Conservation (phyloP, 495 filamentous ascomycete species). For the Penicillium malachiteum region DNA sequence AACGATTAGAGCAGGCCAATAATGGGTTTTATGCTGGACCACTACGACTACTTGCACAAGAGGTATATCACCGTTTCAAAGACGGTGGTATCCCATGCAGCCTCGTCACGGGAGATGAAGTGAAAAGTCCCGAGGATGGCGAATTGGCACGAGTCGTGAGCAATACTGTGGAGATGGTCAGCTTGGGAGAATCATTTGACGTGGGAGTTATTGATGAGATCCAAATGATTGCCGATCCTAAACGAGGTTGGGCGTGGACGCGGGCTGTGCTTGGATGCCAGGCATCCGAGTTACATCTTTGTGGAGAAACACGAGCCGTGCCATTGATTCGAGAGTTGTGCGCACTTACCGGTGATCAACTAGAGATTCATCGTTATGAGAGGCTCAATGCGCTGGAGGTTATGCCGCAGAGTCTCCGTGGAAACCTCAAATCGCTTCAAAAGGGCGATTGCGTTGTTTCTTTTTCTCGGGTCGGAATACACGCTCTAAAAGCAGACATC, state of each 20-base stretch:
- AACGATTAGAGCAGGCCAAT: conserved; percentile 73
- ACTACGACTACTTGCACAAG: conserved; percentile 85
- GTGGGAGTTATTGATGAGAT: conserved; percentile 98
- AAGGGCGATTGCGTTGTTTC: conserved; percentile 90
- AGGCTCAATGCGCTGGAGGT: conserved; percentile 75
- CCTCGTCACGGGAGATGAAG: conserved; percentile 90
- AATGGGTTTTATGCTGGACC: conserved; percentile 90
- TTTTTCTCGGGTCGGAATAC: conserved; percentile 80
- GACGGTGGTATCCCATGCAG: conserved; percentile 71
- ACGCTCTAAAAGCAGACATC: conserved; percentile 74
- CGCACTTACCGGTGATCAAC: conserved; percentile 75
- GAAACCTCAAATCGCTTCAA: conserved; percentile 62
- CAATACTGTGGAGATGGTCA: conserved; percentile 97
- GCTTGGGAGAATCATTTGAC: conserved; percentile 65
- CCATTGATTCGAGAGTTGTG: conserved; percentile 79
- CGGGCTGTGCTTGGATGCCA: conserved; percentile 83
- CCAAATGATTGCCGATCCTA: conserved; percentile 83
- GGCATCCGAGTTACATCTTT: conserved; percentile 88
- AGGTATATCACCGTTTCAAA: conserved; percentile 81
- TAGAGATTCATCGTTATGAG: conserved; percentile 76
- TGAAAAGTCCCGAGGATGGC: conserved; percentile 52
- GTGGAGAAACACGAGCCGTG: conserved; percentile 82
- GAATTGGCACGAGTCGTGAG: conserved; percentile 58
- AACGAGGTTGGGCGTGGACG: conserved; percentile 96
- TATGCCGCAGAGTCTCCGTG: conserved; percentile 58